Percentiles rank a stretch among this genome's conserved stretches.
Evolutionary conservation across 352 stramenopile genomes (phyloP).

Genomic region (Nothophytophthora sp.): DNA sequence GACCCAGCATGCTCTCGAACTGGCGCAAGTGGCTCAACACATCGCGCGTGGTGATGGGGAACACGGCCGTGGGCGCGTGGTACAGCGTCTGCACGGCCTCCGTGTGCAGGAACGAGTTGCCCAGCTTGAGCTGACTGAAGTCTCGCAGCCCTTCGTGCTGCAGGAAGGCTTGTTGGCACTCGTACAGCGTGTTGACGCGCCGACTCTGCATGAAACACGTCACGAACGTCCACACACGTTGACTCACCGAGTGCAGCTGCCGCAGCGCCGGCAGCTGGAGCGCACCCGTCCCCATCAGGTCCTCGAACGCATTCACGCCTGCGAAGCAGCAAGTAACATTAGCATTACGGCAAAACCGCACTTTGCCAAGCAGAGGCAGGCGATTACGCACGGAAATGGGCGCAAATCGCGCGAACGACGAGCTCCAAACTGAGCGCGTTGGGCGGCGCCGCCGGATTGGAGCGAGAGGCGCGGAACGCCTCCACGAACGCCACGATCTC

Average conservation of each 20-base stretch:
- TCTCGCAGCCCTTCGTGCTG: slow-evolving; percentile 62
- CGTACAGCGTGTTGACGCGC: slow-evolving; percentile 71
- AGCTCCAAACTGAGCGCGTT: slow-evolving; percentile 56
- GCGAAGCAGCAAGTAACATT: slow-evolving; percentile 1
- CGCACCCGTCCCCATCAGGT: slow-evolving; percentile 43
- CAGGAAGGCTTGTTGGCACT: slow-evolving; percentile 71
- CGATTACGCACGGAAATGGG: slow-evolving; percentile 63
- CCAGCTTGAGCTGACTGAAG: slow-evolving; percentile 71
- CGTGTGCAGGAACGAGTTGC: slow-evolving; percentile 79
- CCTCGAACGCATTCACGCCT: slow-evolving; percentile 57
- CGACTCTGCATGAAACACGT: slow-evolving; percentile 76
- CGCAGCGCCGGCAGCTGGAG: slow-evolving; percentile 51
- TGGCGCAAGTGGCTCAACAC: slow-evolving; percentile 65
- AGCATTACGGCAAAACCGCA: too few species aligned
- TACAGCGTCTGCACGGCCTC: slow-evolving; percentile 82
- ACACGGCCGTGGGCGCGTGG: slow-evolving; percentile 38
- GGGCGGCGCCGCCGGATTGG: slow-evolving; percentile 42
- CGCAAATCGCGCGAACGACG: slow-evolving; percentile 55
- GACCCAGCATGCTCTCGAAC: slow-evolving; percentile 63
- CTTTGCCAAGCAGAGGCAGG: too few species aligned
- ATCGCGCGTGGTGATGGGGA: slow-evolving; percentile 65
- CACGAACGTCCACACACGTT: slow-evolving; percentile 82
- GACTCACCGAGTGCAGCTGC: slow-evolving; percentile 64
- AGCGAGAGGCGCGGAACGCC: slow-evolving; percentile 47
- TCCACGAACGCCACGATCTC: slow-evolving; percentile 70